Base-by-base conservation (phyloP, 306 rosid species). In the Fragaria nilgerrensis region DNA sequence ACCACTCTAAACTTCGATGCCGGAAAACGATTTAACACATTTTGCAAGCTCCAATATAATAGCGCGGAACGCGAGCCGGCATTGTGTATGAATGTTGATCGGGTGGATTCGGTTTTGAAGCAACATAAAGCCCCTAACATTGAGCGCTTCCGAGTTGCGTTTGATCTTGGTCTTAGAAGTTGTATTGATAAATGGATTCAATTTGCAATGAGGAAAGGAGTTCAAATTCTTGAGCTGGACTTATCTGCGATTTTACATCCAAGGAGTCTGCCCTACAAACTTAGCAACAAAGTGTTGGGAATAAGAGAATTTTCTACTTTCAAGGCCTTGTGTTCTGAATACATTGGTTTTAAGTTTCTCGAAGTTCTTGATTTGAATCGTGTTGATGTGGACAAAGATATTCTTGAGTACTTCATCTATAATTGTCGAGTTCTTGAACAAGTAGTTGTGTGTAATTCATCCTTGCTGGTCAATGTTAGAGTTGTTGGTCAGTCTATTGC, bases 81-180 rank as follows among this genome's bases (percentile, higher is more conserved):
- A 29, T 9, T 9, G 8, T 0, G 58, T 29, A 22, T 19, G 22
- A 56, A 53, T 5, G 48, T 73, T 3, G 36, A n/a, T 9, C 37
- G 77, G 77, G 68, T 73, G 34, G 58, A 39, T 58, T 22, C 10
- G 36, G 75, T 71, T 25, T 37, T 72, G 75, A 25, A 52, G 7
- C 75, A 50, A 10, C 75, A 50, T 49, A 50, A 20, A 19, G 16
- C 7, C 29, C 44, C 27, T 1, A 52, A 19, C 13, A 8, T 55
- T 4, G 23, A 53, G 39, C 49, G 2, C 22, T 73, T 73, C 22
- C 55, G 52, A 49, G 15, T 55, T 55, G 12, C 4, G 15, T 73
- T 37, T 19, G 7, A 55, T 0, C 5, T 55, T 7, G 22, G 3
- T 45, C 13, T 37, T 37, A 58, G n/a, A 53, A 55, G 36, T 55